Conservation (phyloP, 2,329 filamentous ascomycete species). For the Calonectria pteridis region DNA sequence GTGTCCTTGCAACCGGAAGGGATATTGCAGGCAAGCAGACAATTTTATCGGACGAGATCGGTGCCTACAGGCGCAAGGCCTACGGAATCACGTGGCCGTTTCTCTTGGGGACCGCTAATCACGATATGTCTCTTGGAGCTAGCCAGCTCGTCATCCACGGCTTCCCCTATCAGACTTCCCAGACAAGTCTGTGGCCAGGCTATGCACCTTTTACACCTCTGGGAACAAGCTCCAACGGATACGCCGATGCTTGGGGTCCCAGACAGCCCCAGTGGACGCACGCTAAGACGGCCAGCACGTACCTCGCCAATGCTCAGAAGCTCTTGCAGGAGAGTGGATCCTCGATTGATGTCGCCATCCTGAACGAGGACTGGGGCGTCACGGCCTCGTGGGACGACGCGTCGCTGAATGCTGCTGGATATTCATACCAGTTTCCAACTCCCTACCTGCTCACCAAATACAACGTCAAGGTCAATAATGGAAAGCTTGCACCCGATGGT, state of each 20-base stretch:
- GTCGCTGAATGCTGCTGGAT: not conserved
- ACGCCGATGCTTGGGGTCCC: not conserved
- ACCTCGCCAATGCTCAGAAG: not conserved
- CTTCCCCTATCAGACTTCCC: not conserved
- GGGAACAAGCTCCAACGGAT: not conserved
- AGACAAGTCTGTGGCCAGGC: not conserved
- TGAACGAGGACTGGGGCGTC: not conserved
- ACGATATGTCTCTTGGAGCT: not conserved
- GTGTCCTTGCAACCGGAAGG: not conserved
- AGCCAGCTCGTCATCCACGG: not conserved
- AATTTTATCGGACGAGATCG: not conserved
- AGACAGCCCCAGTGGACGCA: not conserved
- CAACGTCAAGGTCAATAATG: not conserved
- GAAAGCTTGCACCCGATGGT: not conserved
- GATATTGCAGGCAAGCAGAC: not conserved
- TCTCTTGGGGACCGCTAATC: not conserved
- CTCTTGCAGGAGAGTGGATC: not conserved
- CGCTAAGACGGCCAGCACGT: not conserved
- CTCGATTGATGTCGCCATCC: not conserved
- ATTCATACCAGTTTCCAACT: not conserved
- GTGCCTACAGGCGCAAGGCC: not conserved
- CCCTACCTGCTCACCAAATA: not conserved
- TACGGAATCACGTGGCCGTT: not conserved
- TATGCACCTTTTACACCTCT: not conserved
- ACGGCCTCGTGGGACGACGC: not conserved